Base-by-base conservation (phyloP, 345 rosid genomes). In the Psidium guajava region DNA sequence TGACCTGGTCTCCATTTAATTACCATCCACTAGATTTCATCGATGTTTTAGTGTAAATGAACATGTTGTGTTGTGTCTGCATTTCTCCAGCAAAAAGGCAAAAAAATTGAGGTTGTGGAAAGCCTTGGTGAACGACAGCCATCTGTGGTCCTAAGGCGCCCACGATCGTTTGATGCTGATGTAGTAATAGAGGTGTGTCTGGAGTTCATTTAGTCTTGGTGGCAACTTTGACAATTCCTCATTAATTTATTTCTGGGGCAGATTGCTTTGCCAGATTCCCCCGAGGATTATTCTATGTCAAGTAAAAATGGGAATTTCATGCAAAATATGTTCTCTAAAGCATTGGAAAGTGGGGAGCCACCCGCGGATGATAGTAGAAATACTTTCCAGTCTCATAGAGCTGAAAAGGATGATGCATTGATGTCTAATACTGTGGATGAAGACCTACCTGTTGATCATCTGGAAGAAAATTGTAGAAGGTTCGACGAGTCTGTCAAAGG, bases 141-240 rank as follows among this genome's bases (percentile, higher is more conserved):
- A 22, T 93, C 95, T 81, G 86, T 83, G 86, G 89, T 91, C 85
- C 47, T 88, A 84, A 91, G 89, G 87, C 83, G 36, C 87, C 89
- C 90, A 11, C 90, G 90, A 56, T 82, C 58, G 57, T 86, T 77
- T 75, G 95, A 92, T 88, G 89, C 97, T 69, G 95, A 92, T 85
- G 97, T 91, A 84, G 92, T 95, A 55, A 94, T 95, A 90, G 85
- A 93, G 93, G 98, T 95, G 40, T 28, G 57, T 82, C 54, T 32
- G 32, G 85, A 61, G 82, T 57, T 82, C 51, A 53, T 85, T 44
- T 53, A 54, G 47, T 42, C 58, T 85, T 44, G 61, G 84, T 54
- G 32, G 52, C 85, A 64, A 64, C 85, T 54, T 82, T 75, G 85
- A 69, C 56, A 75, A 85, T 36, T 61, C 54, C 56, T 52, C 81